Percentiles rank a stretch among this genome's conserved stretches.
Evolutionary conservation across 2,329 filamentous ascomycete genomes (phyloP).

Genomic region (Orbilia javanica): DNA sequence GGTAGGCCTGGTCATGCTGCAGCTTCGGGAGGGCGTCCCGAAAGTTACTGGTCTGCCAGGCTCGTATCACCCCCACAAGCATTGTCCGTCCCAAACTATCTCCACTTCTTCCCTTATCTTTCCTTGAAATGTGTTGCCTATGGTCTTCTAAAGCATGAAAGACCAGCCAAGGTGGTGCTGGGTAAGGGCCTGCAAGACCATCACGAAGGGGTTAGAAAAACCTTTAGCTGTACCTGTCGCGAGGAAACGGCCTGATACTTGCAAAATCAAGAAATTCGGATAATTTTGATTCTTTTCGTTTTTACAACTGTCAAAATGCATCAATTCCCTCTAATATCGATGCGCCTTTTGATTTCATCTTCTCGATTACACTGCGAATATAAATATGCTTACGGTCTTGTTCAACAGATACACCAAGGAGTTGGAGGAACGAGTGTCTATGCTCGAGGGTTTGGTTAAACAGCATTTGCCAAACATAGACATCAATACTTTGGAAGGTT

Average conservation of each 20-base stretch:
- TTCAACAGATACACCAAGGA: conserved; percentile 57
- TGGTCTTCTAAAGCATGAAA: conserved; percentile 6
- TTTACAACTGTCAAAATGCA: conserved; percentile 45
- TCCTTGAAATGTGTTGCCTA: conserved; percentile 55
- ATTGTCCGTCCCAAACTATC: conserved; percentile 21
- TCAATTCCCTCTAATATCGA: conserved; percentile 43
- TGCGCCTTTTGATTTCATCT: conserved; percentile 41
- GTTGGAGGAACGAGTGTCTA: conserved; percentile 48
- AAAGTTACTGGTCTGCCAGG: conserved; percentile 36
- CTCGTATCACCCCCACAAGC: conserved; percentile 39
- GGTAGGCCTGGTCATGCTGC: conserved; percentile 33
- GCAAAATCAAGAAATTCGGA: conserved; percentile 41
- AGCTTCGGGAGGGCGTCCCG: conserved; percentile 58
- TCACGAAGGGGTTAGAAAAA: conserved; percentile 50
- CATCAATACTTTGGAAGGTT: conserved; percentile 48
- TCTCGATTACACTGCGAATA: conserved; percentile 60
- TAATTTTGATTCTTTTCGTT: conserved; percentile 24
- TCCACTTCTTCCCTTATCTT: conserved; percentile 53
- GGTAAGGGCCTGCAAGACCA: conserved; percentile 48
- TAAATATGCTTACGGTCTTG: conserved; percentile 49
- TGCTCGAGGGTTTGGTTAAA: conserved; percentile 57
- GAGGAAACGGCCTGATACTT: conserved; percentile 34
- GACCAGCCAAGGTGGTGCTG: conserved; percentile 36
- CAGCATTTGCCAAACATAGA: conserved; percentile 53
- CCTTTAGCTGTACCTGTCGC: conserved; percentile 48